A percentile compares a stretch with the other conserved stretches of the same genome.
These are phyloP conservation scores for Fagopyrum tataricum DNA, from an alignment of 148 eudicot species.

Conservation along the genomic window DNA sequence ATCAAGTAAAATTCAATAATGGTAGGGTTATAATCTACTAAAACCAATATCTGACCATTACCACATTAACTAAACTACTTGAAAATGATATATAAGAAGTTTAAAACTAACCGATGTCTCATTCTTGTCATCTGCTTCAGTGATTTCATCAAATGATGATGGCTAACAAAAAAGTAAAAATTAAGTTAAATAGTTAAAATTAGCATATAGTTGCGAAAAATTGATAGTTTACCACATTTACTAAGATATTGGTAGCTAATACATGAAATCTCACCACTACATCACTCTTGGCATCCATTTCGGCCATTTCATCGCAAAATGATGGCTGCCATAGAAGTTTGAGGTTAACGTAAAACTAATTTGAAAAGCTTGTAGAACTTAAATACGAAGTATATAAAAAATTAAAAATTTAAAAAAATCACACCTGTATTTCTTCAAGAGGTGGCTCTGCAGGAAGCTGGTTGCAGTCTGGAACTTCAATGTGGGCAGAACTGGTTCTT, in stretches of 20 bases:
- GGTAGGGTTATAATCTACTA: neutral
- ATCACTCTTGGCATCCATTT: neutral
- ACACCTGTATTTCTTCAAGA: slow-evolving; percentile 42
- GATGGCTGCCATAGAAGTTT: slow-evolving; percentile 3
- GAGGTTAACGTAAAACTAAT: neutral
- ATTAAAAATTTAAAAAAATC: neutral
- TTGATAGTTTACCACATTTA: neutral
- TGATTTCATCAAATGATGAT: neutral
- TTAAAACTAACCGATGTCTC: slow-evolving; percentile 7
- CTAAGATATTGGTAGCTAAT: neutral
- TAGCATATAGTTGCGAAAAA: neutral
- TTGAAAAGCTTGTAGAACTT: neutral
- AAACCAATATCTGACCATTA: neutral
- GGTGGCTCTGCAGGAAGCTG: slow-evolving; percentile 26
- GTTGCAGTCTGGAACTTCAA: slow-evolving; percentile 31
- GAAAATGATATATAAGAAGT: neutral
- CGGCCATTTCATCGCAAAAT: neutral
- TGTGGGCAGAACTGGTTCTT: slow-evolving; percentile 22
- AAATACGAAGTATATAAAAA: neutral
- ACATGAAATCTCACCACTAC: slow-evolving; percentile 3
- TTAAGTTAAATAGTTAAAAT: neutral
- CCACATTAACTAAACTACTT: neutral
- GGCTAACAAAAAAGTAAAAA: neutral
- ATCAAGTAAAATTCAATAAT: neutral
- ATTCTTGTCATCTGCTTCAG: neutral